Base-by-base conservation (phyloP, 2,329 filamentous ascomycete genomes). In the Onygena corvina region DNA sequence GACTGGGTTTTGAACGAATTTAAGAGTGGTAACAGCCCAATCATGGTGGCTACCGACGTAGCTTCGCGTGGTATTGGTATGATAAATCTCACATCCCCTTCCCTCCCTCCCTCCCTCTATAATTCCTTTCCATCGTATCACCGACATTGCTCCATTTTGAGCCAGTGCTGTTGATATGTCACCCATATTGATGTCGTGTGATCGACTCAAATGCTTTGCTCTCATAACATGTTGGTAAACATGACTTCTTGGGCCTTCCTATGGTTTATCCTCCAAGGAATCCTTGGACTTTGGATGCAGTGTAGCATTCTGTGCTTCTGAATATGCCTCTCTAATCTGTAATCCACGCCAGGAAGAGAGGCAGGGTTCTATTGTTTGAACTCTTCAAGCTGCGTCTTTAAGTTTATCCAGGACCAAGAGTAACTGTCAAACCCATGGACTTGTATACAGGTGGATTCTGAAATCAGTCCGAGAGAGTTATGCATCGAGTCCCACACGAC, bases 21-120 rank as follows among this genome's bases (percentile, higher is more conserved):
- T 81, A 98, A 96, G 82, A 86, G 86, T 58, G 89, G 88, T 73
- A 95, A 96, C 78, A 94, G 88, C 75, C 92, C 92, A 67, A 94
- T 98, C 81, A 94, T 98, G 89, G 92, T 98, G 75, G 92, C 92
- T 74, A 98, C 92, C 59, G 92, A 96, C 67, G 92, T 98, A 73
- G 92, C 92, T 74, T 96, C 92, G 67, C 92, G 92, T 89, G 92
- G 92, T 87, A 95, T 98, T 74, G 92, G 92, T 95, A 93, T 94
- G 88, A 90, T 84, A 80, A 74, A 76, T 72, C 73, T 72, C 68
- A 70, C 72, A 65, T 53, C 53, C 68, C 60, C 56, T 54, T 55
- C 56, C 58, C 59, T 60, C 57, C 60, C 53, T 58, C 55, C 56
- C 60, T 58, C 60, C 60, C 56, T n/a, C n/a, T n/a, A n/a, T 60